Evolutionary conservation across 2,329 filamentous ascomycete species (phyloP), one percentile per base, ranked within the genome.

Genomic region (Capronia americana): DNA sequence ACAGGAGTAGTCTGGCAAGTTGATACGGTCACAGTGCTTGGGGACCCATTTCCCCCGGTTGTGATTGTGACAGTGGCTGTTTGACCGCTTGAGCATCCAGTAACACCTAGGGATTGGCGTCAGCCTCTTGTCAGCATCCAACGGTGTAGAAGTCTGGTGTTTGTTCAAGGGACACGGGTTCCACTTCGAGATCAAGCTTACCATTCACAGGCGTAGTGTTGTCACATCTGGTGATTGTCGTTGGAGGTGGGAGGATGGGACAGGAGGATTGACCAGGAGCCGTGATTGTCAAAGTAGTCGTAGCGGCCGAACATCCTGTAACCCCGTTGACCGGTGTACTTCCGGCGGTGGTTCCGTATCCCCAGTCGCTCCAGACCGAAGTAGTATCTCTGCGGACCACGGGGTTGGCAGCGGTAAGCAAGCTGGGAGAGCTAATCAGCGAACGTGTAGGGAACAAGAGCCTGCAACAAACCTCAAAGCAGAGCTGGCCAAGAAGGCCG

Each of bases 401-500:
- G 3, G 53, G 53, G 17, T 55, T 55, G 17, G 24, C 53, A 23
- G 53, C 24, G n/a, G 28, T 28, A 55, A 34, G 11, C n/a, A 55
- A 23, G 53, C 53, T 55, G 26, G 8, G 3, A 7, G 28, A 20
- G 3, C 26, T 28, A 14, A 20, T 55, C 53, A 55, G 28, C 26
- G n/a, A 34, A 55, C 3, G n/a, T 32, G 10, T 20, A 11, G 17
- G n/a, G 17, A 17, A 34, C 4, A n/a, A 20, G 26, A 4, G 14
- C 3, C 24, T 12, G n/a, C 3, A 20, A 34, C 53, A 30, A 17
- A 55, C 53, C 53, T 55, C 24, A 55, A 55, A 20, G 53, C 53
- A 30, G 53, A 55, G 53, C 24, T 55, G 14, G 28, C 53, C 53
- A 55, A 28, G 28, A 55, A 11, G 53, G 53, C 53, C 28, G 53